These are phyloP conservation scores for Dictyostelium citrinum DNA, from an alignment of 78 protist genomes.

Conservation along the genomic window DNA sequence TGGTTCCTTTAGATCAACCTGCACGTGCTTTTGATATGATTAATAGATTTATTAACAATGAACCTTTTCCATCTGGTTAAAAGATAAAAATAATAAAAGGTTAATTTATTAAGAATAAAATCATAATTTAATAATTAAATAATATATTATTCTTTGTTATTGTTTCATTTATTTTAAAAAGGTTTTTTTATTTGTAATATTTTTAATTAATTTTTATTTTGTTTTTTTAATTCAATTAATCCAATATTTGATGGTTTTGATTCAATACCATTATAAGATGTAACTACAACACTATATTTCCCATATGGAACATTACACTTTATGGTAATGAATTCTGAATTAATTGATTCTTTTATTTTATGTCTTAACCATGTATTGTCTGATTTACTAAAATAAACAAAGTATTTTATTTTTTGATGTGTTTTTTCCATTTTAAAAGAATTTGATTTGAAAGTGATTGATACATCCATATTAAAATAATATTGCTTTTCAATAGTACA, in stretches of 20 bases:
- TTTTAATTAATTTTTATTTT: not conserved
- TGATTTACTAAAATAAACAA: not conserved
- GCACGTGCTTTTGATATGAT: conserved; percentile 52
- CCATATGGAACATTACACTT: not conserved
- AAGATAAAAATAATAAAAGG: too few relatives aligned
- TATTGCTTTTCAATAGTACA: not conserved
- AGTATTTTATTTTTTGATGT: not conserved
- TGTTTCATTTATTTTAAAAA: too few relatives aligned
- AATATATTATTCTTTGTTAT: too few relatives aligned
- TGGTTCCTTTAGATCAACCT: conserved; percentile 83
- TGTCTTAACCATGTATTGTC: not conserved
- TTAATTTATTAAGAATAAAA: too few relatives aligned
- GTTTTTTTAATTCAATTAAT: not conserved
- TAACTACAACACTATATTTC: not conserved
- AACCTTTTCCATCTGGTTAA: conserved; percentile 19
- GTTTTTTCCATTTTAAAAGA: not conserved
- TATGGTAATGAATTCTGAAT: not conserved
- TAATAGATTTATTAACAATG: conserved; percentile 29
- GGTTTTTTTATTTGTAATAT: too few relatives aligned
- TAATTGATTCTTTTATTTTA: not conserved
- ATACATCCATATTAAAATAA: not conserved
- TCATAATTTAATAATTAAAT: too few relatives aligned
- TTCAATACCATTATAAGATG: not conserved
- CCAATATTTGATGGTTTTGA: not conserved
- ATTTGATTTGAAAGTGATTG: not conserved